Evolutionary conservation across 2,329 filamentous ascomycete species (phyloP).

Genomic region (Rugonectria rugulosa): DNA sequence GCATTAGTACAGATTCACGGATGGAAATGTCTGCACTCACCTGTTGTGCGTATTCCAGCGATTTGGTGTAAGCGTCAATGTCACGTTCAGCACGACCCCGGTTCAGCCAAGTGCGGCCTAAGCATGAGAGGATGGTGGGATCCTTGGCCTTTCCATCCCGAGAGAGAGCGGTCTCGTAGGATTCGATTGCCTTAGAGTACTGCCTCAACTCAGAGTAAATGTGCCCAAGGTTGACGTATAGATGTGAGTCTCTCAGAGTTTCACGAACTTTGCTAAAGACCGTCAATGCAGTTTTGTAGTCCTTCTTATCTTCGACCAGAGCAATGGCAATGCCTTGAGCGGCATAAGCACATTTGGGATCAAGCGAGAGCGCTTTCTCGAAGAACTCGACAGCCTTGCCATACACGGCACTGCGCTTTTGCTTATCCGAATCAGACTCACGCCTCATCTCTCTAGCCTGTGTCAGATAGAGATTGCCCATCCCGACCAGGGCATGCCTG

Average conservation of each 20-base stretch:
- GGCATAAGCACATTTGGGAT: slow-evolving; percentile 93
- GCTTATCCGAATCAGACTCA: slow-evolving; percentile 87
- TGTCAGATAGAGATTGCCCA: slow-evolving; percentile 91
- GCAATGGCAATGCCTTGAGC: slow-evolving; percentile 96
- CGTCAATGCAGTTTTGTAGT: slow-evolving; percentile 80
- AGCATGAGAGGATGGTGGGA: slow-evolving; percentile 80
- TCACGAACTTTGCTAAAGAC: slow-evolving; percentile 92
- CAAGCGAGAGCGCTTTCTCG: slow-evolving; percentile 94
- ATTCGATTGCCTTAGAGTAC: slow-evolving; percentile 90
- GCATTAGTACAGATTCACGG: slow-evolving; percentile 19
- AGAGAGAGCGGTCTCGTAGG: slow-evolving; percentile 85
- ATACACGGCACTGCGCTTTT: slow-evolving; percentile 88
- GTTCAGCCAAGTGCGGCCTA: slow-evolving; percentile 87
- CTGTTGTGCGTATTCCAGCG: slow-evolving; percentile 69
- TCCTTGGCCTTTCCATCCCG: slow-evolving; percentile 80
- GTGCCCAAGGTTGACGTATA: slow-evolving; percentile 93
- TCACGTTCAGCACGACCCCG: slow-evolving; percentile 72
- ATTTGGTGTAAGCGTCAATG: slow-evolving; percentile 63
- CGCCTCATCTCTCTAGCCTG: slow-evolving; percentile 94
- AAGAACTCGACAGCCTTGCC: slow-evolving; percentile 97
- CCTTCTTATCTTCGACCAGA: slow-evolving; percentile 92
- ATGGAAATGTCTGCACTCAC: slow-evolving; percentile 48
- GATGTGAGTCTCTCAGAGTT: slow-evolving; percentile 84
- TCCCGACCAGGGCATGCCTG: slow-evolving; percentile 92
- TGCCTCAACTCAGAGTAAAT: slow-evolving; percentile 91